Evolutionary conservation across 345 rosid species (phyloP), one percentile per base, ranked within the genome.

Genomic region (Gossypioides kirkii): DNA sequence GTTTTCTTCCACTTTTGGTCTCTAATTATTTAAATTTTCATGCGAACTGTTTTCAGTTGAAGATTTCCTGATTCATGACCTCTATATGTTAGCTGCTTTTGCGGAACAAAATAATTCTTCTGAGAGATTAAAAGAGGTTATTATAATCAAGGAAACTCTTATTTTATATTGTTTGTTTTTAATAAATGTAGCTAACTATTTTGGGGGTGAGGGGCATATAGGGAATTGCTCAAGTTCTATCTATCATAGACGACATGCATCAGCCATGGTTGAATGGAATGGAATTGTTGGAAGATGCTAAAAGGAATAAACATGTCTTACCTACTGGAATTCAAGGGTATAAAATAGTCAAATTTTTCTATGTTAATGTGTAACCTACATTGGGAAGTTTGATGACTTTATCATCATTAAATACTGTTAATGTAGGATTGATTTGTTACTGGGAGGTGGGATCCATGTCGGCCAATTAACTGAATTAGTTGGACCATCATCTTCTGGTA

Each of bases 401-500:
- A 76, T 55, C 11, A 45, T 70, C 50, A 23, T 23, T 54, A 42
- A 49, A 28, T 61, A 36, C 20, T 14, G 47, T 32, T 41, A 20
- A 70, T 81, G 59, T 80, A 92, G 97, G 82, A 38, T 84, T 75
- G 97, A 93, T 81, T 75, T 77, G 20, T 81, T 90, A 63, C 93
- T 90, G 76, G 79, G 73, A 61, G 98, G 93, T 73, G 98, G 98
- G 53, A 45, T 90, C 47, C 64, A 83, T 43, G 79, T 74, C 74
- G 98, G 97, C 62, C 93, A 84, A 71, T 73, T 93, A 49, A 90
- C 91, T 20, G 98, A 93, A 82, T 73, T 93, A 69, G 93, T 83
- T n/a, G 98, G 98, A 63, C 90, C 88, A 42, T 93, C 98, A 0
- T 83, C 97, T 53, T 90, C 97, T 58, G 97, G 98, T 77, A 93